phyloP scores from a whole-genome alignment of 2,329 filamentous ascomycete genomes.

The Cephalotrichum gorgonifer region DNA sequence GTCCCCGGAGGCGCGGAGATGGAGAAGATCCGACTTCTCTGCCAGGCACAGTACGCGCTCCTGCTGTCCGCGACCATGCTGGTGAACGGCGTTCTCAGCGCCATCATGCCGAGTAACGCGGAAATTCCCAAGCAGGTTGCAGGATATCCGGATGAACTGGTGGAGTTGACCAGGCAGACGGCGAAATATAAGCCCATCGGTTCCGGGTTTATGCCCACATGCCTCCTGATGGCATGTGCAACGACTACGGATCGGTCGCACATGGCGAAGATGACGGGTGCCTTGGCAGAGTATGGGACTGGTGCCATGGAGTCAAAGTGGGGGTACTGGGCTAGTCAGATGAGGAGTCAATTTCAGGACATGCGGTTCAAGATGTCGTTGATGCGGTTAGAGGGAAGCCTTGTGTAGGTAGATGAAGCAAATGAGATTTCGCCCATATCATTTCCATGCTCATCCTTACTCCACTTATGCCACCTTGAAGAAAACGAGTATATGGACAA shows the following conservation, averaged over 20 bases:
- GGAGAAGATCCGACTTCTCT: not conserved
- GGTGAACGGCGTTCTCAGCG: conserved; percentile 14
- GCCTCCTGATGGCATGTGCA: conserved; percentile 15
- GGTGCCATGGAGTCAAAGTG: not conserved
- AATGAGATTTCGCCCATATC: too few species aligned
- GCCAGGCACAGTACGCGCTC: conserved; percentile 10
- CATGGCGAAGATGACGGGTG: not conserved
- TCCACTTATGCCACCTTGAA: too few species aligned
- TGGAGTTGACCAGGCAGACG: conserved; percentile 12
- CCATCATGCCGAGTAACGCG: conserved; percentile 9
- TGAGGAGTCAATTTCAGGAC: not conserved
- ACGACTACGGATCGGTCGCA: conserved; percentile 15
- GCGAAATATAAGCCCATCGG: conserved; percentile 15
- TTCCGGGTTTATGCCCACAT: conserved; percentile 15
- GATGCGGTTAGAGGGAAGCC: not conserved
- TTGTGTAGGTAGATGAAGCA: not conserved
- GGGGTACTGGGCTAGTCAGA: not conserved
- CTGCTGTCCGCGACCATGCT: conserved; percentile 12
- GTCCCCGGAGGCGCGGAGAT: not conserved
- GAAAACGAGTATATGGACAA: too few species aligned
- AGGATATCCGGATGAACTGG: conserved; percentile 12
- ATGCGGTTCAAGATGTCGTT: not conserved
- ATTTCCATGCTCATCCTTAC: too few species aligned
- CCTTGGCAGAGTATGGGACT: not conserved
- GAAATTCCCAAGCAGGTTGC: conserved; percentile 10